Conservation (phyloP, 768 basidiomycete species). For the Tricholoma saponaceum region DNA sequence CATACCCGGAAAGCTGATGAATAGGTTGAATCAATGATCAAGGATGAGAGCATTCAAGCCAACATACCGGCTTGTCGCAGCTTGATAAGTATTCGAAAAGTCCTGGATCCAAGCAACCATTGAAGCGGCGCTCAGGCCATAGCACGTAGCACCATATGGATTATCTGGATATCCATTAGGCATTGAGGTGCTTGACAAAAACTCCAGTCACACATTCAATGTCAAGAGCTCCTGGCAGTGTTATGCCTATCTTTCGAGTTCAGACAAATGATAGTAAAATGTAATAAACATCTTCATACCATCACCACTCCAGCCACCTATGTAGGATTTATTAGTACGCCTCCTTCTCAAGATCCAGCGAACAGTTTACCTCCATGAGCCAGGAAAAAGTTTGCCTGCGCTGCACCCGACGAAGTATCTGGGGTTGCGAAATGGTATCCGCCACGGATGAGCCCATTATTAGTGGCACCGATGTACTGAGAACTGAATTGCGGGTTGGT, state of each 20-base stretch:
- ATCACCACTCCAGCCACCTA: conserved; percentile 20
- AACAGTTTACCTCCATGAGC: conserved; percentile 51
- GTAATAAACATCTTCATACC: conserved; percentile 7
- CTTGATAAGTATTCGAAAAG: conserved; percentile 58
- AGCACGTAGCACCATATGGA: conserved; percentile 49
- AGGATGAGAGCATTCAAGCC: not conserved
- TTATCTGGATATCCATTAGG: conserved; percentile 34
- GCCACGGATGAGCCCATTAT: conserved; percentile 54
- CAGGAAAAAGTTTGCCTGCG: conserved; percentile 58
- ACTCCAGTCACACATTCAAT: conserved; percentile 47
- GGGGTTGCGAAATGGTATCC: conserved; percentile 43
- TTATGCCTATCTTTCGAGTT: conserved; percentile 26
- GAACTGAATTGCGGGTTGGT: conserved; percentile 37
- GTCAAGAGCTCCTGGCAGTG: conserved; percentile 61
- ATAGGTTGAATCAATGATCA: not conserved
- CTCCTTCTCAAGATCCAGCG: conserved; percentile 5
- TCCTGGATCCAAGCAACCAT: conserved; percentile 65
- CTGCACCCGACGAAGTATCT: conserved; percentile 46
- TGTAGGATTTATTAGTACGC: not conserved
- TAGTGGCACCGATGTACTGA: conserved; percentile 55
- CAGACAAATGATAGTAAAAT: no score
- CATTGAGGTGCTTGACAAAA: not conserved
- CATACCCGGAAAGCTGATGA: conserved; percentile 36
- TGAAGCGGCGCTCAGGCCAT: conserved; percentile 42
- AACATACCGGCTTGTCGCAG: conserved; percentile 41